Percentiles rank a stretch among this genome's conserved stretches.
Evolutionary conservation across 139 green algal species (phyloP).

Genomic region (Picochlorum sp.): DNA sequence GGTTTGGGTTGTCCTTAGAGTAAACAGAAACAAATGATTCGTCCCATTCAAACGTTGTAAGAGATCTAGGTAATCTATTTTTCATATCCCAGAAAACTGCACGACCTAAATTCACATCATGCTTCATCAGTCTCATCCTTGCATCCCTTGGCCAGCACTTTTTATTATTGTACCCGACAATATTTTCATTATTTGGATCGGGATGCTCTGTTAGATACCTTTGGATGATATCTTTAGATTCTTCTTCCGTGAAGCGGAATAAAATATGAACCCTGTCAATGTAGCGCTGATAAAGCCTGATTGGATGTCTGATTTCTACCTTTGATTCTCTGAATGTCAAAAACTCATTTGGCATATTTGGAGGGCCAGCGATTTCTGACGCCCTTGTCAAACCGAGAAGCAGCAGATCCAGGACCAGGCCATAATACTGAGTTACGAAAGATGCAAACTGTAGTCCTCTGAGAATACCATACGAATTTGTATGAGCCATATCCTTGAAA

Average conservation of each 20-base stretch:
- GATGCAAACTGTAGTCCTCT: slow-evolving; percentile 94
- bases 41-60: slow-evolving; percentile 98
- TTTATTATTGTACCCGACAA: slow-evolving; percentile 99
- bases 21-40: slow-evolving; percentile 93
- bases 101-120: slow-evolving; percentile 98
- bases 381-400: slow-evolving; percentile 93
- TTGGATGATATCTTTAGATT: slow-evolving; percentile 87
- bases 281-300: slow-evolving; percentile 94
- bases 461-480: slow-evolving; percentile 96
- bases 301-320: slow-evolving; percentile 89
- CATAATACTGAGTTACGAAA: slow-evolving; percentile 96
- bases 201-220: slow-evolving; percentile 98
- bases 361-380: slow-evolving; percentile 85
- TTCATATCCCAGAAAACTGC: slow-evolving; percentile 96
- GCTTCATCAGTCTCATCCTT: slow-evolving; percentile 99
- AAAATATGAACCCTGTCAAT: slow-evolving; percentile 80
- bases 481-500: slow-evolving; percentile 99
- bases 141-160: slow-evolving; percentile 97
- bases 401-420: slow-evolving; percentile 93
- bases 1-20: slow-evolving; percentile 96
- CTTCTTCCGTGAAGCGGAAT: slow-evolving; percentile 87
- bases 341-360: slow-evolving; percentile 94
- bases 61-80: slow-evolving; percentile 68
- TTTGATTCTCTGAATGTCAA: slow-evolving; percentile 79
- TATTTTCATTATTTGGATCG: slow-evolving; percentile 99